Conservation (phyloP, 306 rosid genomes). For the Senna siamea region DNA sequence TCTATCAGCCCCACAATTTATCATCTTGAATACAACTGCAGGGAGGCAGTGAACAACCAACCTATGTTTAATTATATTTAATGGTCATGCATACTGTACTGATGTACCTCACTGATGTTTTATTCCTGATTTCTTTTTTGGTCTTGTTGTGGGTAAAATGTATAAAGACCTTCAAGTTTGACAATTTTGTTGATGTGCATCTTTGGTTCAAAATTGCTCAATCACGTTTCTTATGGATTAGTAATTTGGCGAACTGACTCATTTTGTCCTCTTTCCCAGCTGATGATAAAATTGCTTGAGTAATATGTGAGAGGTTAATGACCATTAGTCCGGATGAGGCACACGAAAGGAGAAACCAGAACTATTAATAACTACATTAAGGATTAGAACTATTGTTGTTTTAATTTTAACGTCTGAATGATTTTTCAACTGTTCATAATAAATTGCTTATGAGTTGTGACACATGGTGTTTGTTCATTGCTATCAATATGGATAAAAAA, state of each 20-base stretch:
- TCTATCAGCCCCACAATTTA: too few species aligned
- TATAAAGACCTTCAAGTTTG: too few species aligned
- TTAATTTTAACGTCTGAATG: not conserved
- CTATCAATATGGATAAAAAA: not conserved
- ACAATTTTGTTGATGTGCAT: too few species aligned
- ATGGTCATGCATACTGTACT: conserved; percentile 15
- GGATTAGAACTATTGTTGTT: not conserved
- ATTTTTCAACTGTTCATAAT: not conserved
- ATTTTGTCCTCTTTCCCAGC: not conserved
- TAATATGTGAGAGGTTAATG: not conserved
- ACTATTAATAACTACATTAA: not conserved
- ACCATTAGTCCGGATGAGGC: not conserved
- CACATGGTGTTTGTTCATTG: too few species aligned
- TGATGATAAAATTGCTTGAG: not conserved
- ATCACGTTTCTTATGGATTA: not conserved
- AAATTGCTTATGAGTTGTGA: too few species aligned
- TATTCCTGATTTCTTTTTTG: too few species aligned
- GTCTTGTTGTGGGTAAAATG: too few species aligned
- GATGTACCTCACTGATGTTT: not conserved
- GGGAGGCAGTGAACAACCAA: too few species aligned
- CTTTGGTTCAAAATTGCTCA: too few species aligned
- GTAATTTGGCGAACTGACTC: not conserved
- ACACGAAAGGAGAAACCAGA: not conserved
- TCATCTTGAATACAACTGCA: too few species aligned
- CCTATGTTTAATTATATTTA: not conserved